Base-by-base conservation (phyloP, 495 filamentous ascomycete genomes). In the Annulohypoxylon stygium region DNA sequence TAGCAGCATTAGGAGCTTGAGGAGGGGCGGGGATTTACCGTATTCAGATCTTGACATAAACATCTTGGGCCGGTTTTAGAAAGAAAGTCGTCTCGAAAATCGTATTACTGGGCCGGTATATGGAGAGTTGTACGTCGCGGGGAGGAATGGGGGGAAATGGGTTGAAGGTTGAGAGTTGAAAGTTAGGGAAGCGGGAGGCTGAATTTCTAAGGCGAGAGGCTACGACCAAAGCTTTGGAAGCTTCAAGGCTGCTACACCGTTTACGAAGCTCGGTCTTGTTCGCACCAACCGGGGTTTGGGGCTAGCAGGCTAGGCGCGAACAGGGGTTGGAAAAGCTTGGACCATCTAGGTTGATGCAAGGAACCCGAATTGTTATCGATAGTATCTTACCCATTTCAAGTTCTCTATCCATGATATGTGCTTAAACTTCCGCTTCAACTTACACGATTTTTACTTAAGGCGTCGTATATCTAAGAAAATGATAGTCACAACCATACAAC, bases 41-140 rank as follows among this genome's bases (percentile, higher is more conserved):
- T 99, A 99, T 96, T 99, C 96, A 82, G 95, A 98, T 82, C 97
- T 92, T 86, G 96, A 96, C 87, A 99, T 98, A 90, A 99, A 99
- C 96, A 98, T 98, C 74, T 85, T 95, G 90, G 75, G 30, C 30
- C 70, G 79, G 79, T 78, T 69, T 81, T 78, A 55, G 66, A 66
- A 48, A 75, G 60, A 57, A 34, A 33, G 10, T 18, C 0, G 14
- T 48, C 30, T 61, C 16, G 16, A n/a, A 25, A 57, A 50, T 58
- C 9, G 37, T 9, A 20, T 34, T 58, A 57, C n/a, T 47, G 34
- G 54, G 37, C 43, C 34, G 58, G 45, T 65, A 30, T 43, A 58
- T 51, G 68, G 76, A 73, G 74, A 54, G 72, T 45, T 61, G 57
- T 51, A 12, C 54, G 34, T 65, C 48, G 62, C 73, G 62, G 58